Evolutionary conservation across 441 rosid genomes (phyloP), one percentile per base, ranked within the genome.

Genomic region (Capsella rubella): DNA sequence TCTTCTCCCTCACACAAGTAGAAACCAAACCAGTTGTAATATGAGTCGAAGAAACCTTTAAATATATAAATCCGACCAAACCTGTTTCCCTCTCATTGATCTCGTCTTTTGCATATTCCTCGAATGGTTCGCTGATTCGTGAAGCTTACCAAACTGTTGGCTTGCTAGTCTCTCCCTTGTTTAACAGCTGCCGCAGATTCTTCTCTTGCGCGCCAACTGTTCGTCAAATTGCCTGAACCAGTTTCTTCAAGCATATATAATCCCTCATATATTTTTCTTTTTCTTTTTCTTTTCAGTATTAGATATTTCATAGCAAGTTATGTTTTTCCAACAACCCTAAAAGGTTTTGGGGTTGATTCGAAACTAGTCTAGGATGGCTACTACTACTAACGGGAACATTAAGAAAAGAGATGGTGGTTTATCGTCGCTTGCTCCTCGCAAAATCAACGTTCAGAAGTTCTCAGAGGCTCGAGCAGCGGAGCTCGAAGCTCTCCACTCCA

Each of bases 401-500:
- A 77, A 60, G 81, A 72, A 67, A 53, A 46, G 70, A 52, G 81
- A 55, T 14, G 72, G 42, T 12, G 47, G 27, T 42, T 53, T 76
- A 25, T 45, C 73, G 2, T 72, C 73, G 18, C 77, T 72, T 10
- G 69, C 81, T 3, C 99, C 98, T 42, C 88, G 89, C 39, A 84
- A 79, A 71, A 78, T 95, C 73, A 85, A 82, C 50, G 90, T 91
- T 5, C 84, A 86, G 76, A 88, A 80, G 67, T 91, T 92, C 50
- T 85, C 90, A 0, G 97, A 92, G 46, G 64, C 92, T 50, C 82
- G 99, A 63, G 87, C 90, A 13, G 27, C 84, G 4, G 97, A 92
- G 80, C 84, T 92, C 40, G 92, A 88, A 45, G 64, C 88, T 18
- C 90, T 92, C 64, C 87, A 87, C 81, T 85, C 93, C 0, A 69